Conservation (phyloP, 768 basidiomycete genomes). For the Lentinula guzmanii region DNA sequence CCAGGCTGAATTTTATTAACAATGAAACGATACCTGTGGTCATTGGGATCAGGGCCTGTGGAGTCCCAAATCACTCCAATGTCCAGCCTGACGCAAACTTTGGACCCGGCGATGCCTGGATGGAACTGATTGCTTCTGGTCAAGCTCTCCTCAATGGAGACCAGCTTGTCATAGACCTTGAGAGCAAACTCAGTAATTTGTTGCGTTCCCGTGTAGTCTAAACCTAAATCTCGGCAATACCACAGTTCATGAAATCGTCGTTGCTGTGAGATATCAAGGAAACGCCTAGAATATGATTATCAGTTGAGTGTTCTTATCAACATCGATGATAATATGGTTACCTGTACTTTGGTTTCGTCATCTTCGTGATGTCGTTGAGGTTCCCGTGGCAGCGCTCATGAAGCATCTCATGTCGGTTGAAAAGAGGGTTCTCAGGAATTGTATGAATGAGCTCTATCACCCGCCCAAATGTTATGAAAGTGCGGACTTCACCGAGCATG, state of each 20-base stretch:
- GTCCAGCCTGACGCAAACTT: too few relatives aligned
- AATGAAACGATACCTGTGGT: background rate
- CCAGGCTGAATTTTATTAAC: background rate
- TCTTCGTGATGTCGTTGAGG: too few relatives aligned
- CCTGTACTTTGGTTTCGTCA: too few relatives aligned
- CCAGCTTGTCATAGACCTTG: background rate
- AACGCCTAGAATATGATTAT: background rate
- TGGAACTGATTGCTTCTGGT: too few relatives aligned
- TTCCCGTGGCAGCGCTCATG: too few relatives aligned
- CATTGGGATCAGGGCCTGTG: background rate
- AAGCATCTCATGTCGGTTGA: background rate
- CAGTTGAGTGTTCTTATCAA: too few relatives aligned
- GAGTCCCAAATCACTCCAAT: background rate
- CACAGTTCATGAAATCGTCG: background rate
- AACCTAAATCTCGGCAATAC: background rate
- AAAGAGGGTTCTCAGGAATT: background rate
- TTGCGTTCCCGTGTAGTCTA: background rate
- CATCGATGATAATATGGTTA: too few relatives aligned
- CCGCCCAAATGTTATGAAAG: background rate
- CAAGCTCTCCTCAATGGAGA: too few relatives aligned
- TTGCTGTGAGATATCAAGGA: background rate
- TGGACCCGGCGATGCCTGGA: too few relatives aligned
- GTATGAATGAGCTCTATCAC: background rate
- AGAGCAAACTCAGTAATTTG: background rate
- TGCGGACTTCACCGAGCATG: background rate